Evolutionary conservation across 73 alveolate genomes (phyloP).

Genomic region (Effrenium voratum): DNA sequence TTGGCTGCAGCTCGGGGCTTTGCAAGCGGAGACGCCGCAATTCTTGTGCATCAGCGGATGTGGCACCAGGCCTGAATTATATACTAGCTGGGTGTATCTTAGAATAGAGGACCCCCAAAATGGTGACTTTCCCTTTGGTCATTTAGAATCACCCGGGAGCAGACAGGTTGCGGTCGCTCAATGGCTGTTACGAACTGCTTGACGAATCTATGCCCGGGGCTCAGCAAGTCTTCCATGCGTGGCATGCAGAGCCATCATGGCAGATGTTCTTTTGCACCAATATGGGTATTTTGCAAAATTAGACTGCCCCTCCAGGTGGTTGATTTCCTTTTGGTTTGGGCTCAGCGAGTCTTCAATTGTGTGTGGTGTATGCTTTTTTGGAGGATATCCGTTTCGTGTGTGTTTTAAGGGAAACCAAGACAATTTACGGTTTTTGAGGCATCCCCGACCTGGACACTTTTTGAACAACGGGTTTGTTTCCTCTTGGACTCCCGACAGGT

Average conservation of each 20-base stretch:
- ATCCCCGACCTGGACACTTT: too few species aligned
- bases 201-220: constrained; percentile 44
- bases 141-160: too few species aligned
- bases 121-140: too few species aligned
- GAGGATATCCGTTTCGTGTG: constrained; percentile 25
- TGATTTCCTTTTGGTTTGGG: too few species aligned
- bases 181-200: constrained; percentile 75
- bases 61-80: constrained; percentile 72
- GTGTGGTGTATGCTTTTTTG: background rate
- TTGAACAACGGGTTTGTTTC: too few species aligned
- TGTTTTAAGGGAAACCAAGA: too few species aligned
- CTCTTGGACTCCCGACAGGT: background rate
- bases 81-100: too few species aligned
- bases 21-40: constrained; percentile 25
- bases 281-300: background rate
- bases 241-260: too few species aligned
- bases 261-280: too few species aligned
- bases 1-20: constrained; percentile 72
- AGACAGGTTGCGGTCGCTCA: constrained; percentile 81
- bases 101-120: too few species aligned
- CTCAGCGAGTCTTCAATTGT: background rate
- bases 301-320: background rate
- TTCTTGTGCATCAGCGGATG: constrained; percentile 61
- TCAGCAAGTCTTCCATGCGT: background rate
- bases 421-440: too few species aligned